Evolutionary conservation across 768 basidiomycete genomes (phyloP), one percentile per base, ranked within the genome.

Genomic region (Mycena olivaceomarginata): DNA sequence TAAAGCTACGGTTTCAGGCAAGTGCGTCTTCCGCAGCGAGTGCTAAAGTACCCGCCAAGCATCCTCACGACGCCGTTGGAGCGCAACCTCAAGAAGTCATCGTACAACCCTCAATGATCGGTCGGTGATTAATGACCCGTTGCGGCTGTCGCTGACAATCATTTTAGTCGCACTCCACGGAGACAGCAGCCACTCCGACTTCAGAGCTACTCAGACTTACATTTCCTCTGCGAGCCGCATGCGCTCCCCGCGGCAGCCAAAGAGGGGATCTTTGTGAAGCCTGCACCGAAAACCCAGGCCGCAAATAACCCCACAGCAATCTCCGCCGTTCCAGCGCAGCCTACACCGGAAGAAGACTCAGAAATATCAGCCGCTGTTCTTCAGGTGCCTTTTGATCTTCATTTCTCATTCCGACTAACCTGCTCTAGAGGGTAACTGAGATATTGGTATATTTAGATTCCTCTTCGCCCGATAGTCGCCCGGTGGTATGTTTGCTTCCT

Each of bases 351-450:
- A 18, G 48, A 51, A 51, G 5, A 51, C n/a, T n/a, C n/a, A n/a
- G n/a, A n/a, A 51, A 51, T 18, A 51, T 51, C 48, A 51, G 48
- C 5, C 48, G 48, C 48, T 51, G 9, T 51, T 51, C 48, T 51
- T 51, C 48, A 51, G 48, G 48, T 51, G 48, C 48, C 2, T 51
- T 51, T 51, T 51, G 9, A 51, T 51, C 48, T 13, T 60, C 37
- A 7, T 60, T 31, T 60, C 59, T 60, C 59, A 60, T 60, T 60
- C 59, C 11, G 31, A 16, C 31, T 60, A 60, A 60, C 59, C 59
- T 37, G 31, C 59, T 60, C 25, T 37, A 60, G 59, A 60, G 59
- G 25, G 59, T 31, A 37, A 39, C 25, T 39, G 31, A 37, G 59
- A 60, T 60, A 60, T 60, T 60, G 31, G 15, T 25, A 18, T 1